A percentile compares a stretch with the other conserved stretches of the same genome.
Evolutionary conservation across 805 yeast genomes (phyloP).

Genomic region (Nakazawaea sp.): DNA sequence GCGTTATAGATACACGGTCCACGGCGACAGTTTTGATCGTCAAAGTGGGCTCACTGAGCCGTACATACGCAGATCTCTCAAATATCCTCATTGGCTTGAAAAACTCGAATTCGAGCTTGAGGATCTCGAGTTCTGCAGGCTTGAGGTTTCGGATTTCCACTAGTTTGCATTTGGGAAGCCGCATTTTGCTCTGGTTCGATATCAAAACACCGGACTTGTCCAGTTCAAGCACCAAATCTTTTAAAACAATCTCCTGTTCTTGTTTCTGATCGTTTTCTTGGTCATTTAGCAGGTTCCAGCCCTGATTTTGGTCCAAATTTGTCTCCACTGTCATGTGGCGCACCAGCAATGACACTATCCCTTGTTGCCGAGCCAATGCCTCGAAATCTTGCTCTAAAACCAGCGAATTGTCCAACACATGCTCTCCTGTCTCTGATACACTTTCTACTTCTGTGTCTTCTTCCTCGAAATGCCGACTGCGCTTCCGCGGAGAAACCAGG

Average conservation of each 20-base stretch:
- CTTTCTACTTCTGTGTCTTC: too few relatives aligned
- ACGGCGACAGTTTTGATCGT: not conserved
- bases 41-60: not conserved
- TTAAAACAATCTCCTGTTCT: not conserved
- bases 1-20: not conserved
- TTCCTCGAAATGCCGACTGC: too few relatives aligned
- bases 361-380: not conserved
- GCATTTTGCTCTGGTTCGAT: not conserved
- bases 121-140: not conserved
- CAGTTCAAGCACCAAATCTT: not conserved
- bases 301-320: too few relatives aligned
- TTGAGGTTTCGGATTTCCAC: not conserved
- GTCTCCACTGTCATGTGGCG: too few relatives aligned
- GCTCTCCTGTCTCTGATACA: too few relatives aligned
- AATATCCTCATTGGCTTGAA: constrained; percentile 8
- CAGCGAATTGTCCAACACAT: not conserved
- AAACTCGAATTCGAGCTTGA: constrained; percentile 1
- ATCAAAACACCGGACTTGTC: not conserved
- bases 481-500: not conserved
- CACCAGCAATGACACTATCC: not conserved
- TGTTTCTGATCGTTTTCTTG: too few relatives aligned
- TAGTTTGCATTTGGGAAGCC: not conserved
- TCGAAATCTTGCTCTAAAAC: not conserved
- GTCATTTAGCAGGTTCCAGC: too few relatives aligned
- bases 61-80: constrained; percentile 5